Base-by-base conservation (phyloP, 257 asterid genomes). In the Verbascum thapsus region DNA sequence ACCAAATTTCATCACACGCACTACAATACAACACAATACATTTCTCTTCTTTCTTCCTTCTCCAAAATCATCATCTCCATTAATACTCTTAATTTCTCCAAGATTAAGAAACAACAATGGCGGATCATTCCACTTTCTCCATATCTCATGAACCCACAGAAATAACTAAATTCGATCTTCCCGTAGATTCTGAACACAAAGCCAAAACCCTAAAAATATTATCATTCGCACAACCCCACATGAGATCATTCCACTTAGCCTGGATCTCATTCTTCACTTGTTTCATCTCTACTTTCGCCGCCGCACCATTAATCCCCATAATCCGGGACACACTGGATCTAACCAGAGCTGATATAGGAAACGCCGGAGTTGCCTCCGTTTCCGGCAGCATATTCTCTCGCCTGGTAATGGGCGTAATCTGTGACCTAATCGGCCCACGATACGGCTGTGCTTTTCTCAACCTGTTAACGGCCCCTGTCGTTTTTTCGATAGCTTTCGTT, bases 391-490 rank as follows among this genome's bases (percentile, higher is more conserved):
- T 75, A 61, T 57, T 75, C 76, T 79, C 84, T 62, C 75, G 81
- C 53, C 84, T 79, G 13, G 53, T 63, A 15, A 79, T 79, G 84
- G 84, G 84, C 35, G 72, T 53, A 1, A 16, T 70, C 39, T 79
- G 84, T 61, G 84, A 79, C 76, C 58, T 79, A n/a, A 34, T 79
- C 23, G 81, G 85, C 0, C 81, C 84, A 0, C 70, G 84, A 4
- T 79, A 79, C 58, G 81, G 81, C 50, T 79, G 85, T 64, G 81
- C 85, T 3, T 51, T 76, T 67, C 66, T 79, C 49, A 79, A 72
- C 72, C 45, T 79, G 16, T 48, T 79, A 10, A 38, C 68, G 2
- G 85, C 81, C 5, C 85, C 85, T 0, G 70, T 72, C 4, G 85
- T 76, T 0, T 79, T 79, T 75, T 79, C 79, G 0, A 19, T 64